A percentile compares a stretch with the other conserved stretches of the same genome.
Evolutionary conservation across 768 basidiomycete species (phyloP).

Genomic region (Trametes gibbosa): DNA sequence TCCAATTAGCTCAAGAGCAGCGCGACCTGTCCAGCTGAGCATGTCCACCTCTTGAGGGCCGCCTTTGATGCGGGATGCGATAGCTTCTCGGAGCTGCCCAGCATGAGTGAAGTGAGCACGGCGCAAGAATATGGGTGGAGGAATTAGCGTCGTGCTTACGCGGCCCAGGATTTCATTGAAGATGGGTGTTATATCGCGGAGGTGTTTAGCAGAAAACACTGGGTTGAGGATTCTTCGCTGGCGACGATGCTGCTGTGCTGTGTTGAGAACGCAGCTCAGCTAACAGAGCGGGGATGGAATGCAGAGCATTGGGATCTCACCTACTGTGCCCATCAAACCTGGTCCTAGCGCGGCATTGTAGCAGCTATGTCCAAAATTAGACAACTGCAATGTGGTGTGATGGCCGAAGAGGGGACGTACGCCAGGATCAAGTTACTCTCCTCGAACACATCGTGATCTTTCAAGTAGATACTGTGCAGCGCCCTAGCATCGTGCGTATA

Average conservation of each 20-base stretch:
- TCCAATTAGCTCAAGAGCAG: slow-evolving; percentile 19
- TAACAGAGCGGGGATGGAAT: no score
- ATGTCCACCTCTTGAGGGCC: slow-evolving; percentile 17
- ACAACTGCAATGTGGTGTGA: not conserved
- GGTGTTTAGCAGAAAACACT: slow-evolving; percentile 14
- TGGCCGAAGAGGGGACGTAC: not conserved
- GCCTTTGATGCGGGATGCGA: slow-evolving; percentile 3
- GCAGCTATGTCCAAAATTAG: not conserved
- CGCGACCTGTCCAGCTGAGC: slow-evolving; percentile 18
- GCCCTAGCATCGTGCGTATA: slow-evolving; percentile 16
- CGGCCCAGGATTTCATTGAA: slow-evolving; percentile 13
- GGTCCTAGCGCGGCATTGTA: slow-evolving; percentile 6
- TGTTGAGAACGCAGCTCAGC: no score
- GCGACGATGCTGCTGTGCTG: not conserved
- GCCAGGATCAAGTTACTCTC: not conserved
- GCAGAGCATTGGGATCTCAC: not conserved
- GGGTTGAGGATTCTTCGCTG: slow-evolving; percentile 25
- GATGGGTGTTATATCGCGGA: slow-evolving; percentile 16
- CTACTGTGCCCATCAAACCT: slow-evolving; percentile 15
- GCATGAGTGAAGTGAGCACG: not conserved
- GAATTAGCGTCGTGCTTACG: no score
- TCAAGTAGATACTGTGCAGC: slow-evolving; percentile 16
- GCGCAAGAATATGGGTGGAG: not conserved
- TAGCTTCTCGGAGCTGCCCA: not conserved
- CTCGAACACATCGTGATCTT: slow-evolving; percentile 19